Conservation (phyloP, 768 basidiomycete genomes). For the Myochromella boudieri region DNA sequence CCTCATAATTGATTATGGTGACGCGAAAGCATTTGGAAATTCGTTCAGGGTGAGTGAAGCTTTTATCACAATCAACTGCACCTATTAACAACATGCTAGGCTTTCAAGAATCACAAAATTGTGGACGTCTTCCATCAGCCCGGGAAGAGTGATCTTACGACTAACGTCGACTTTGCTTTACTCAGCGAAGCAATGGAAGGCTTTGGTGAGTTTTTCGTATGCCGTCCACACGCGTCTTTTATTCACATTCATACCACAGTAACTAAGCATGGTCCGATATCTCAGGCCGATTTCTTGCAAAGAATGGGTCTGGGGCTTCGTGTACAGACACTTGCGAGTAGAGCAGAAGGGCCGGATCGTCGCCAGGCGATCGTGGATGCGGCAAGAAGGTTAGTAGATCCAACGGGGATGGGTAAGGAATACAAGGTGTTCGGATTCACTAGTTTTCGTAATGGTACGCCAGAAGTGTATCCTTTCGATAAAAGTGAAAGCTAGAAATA, state of each 20-base stretch:
- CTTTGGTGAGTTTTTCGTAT: constrained; percentile 36
- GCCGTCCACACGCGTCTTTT: background rate
- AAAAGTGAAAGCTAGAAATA: too few species aligned
- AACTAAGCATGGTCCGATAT: constrained; percentile 53
- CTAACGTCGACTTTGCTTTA: constrained; percentile 96
- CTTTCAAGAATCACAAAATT: constrained; percentile 84
- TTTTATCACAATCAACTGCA: background rate
- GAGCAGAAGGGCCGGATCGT: constrained; percentile 49
- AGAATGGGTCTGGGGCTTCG: constrained; percentile 74
- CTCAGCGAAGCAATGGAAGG: constrained; percentile 74
- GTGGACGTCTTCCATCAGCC: constrained; percentile 84
- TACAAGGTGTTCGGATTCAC: constrained; percentile 77
- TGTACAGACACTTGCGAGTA: constrained; percentile 56
- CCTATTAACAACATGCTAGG: constrained; percentile 45
- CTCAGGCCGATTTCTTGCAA: constrained; percentile 75
- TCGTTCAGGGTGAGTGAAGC: constrained; percentile 73
- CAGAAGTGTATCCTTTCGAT: constrained; percentile 35
- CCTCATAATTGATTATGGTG: constrained; percentile 90
- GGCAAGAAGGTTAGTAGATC: constrained; percentile 74
- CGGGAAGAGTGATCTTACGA: constrained; percentile 88
- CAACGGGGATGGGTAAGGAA: constrained; percentile 81
- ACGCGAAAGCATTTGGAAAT: constrained; percentile 60
- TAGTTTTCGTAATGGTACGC: constrained; percentile 16
- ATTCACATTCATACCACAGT: constrained; percentile 35
- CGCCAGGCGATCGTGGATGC: constrained; percentile 54